These are phyloP conservation scores for Talaromyces adpressus DNA, from an alignment of 495 filamentous ascomycete genomes.

Conservation along the genomic window DNA sequence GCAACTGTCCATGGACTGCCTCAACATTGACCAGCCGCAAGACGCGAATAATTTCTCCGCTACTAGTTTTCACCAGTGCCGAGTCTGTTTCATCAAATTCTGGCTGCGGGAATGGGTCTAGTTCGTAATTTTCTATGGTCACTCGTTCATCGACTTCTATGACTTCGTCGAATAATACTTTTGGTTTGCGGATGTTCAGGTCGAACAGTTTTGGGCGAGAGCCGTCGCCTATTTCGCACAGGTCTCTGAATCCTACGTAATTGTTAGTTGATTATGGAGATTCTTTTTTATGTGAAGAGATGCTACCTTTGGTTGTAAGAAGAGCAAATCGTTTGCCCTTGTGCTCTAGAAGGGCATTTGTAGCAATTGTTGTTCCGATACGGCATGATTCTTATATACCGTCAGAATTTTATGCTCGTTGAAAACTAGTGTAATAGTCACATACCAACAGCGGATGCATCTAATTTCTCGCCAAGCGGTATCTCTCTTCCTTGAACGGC, in stretches of 20 bases:
- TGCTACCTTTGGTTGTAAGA: constrained; percentile 74
- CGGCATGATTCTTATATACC: constrained; percentile 25
- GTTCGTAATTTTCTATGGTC: constrained; percentile 57
- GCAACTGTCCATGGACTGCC: constrained; percentile 21
- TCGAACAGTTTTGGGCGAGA: constrained; percentile 79
- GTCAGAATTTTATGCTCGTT: too few relatives aligned
- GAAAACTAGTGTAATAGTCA: background rate
- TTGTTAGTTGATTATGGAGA: background rate
- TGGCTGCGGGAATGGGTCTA: constrained; percentile 15
- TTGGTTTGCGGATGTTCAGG: constrained; percentile 69
- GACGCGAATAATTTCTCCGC: constrained; percentile 35
- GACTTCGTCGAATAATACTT: constrained; percentile 68
- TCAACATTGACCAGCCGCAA: constrained; percentile 18
- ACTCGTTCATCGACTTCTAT: constrained; percentile 78
- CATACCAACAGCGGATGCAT: constrained; percentile 2
- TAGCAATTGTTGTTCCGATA: constrained; percentile 87
- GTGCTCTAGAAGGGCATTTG: constrained; percentile 85
- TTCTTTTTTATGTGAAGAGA: background rate
- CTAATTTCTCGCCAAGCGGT: background rate
- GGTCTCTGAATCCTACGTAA: constrained; percentile 61
- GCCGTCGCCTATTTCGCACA: constrained; percentile 81
- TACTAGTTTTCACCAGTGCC: background rate
- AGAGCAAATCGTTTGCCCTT: constrained; percentile 91
- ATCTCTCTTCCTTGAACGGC: constrained; percentile 20
- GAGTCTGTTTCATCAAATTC: background rate